Base-by-base conservation (phyloP, 1,284 basidiomycete genomes). In the Cerrena zonata region DNA sequence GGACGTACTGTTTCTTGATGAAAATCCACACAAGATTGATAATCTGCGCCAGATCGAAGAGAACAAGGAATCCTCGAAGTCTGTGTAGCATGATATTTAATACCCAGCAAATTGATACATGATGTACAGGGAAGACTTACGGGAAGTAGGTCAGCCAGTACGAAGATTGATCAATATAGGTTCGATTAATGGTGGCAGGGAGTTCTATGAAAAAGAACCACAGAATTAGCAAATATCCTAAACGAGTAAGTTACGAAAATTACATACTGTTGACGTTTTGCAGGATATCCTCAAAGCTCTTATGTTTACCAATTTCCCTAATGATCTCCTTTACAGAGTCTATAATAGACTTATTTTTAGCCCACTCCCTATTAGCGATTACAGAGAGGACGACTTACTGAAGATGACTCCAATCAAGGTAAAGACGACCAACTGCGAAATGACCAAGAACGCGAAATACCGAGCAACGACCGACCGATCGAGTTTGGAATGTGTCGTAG, bases 141-240 rank as follows among this genome's bases (percentile, higher is more conserved):
- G 94, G 93, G 74, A 95, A 91, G 73, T 87, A 95, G 5, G 93
- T 95, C 46, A 97, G 72, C 94, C 94, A 97, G 68, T 94, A 94
- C 24, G 87, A 87, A 3, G 84, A 75, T 61, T 92, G 89, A 59
- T 87, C 80, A 56, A 93, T 85, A 59, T 93, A 94, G 0, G 91
- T 90, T 50, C 73, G 70, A 61, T 89, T 85, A 62, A 96, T 88
- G 15, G 66, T 75, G 5, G 67, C 71, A n/a, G 89, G 87, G 10
- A 91, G 71, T 38, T 76, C 87, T 90, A 57, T 37, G 49, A 40
- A n/a, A 47, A 46, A n/a, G n/a, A n/a, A n/a, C n/a, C n/a, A n/a
- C n/a, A n/a, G 12, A 45, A 25, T 12, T 23, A 34, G 21, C n/a
- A n/a, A 36, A 11, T n/a, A 36, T n/a, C n/a, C 34, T n/a, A 36